phyloP scores from a whole-genome alignment of 208 protist species.

The Leishmania lainsoni region DNA sequence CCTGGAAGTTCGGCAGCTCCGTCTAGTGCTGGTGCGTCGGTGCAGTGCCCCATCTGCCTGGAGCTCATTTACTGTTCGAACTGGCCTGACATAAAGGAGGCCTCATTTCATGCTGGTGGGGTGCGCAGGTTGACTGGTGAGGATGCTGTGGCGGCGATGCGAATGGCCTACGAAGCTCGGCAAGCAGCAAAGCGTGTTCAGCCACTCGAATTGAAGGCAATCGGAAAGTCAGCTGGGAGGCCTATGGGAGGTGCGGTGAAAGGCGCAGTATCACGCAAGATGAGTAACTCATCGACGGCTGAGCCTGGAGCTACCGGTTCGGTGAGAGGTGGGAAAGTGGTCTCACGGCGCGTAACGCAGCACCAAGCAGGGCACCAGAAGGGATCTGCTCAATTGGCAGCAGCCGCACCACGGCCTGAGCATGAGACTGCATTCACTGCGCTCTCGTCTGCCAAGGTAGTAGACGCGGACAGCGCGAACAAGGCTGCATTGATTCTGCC shows the following conservation, averaged over 20 bases:
- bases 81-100: conserved; percentile 4
- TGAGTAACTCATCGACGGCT: neutral
- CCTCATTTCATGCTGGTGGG: neutral
- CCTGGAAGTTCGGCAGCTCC: neutral
- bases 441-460: neutral
- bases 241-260: neutral
- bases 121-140: neutral
- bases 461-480: no score
- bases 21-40: neutral
- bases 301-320: neutral
- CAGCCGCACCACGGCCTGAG: neutral
- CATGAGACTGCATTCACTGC: neutral
- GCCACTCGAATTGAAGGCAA: neutral
- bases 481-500: neutral
- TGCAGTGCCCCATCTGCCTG: conserved; percentile 63
- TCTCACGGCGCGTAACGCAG: neutral
- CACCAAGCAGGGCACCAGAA: neutral
- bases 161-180: conserved; percentile 24
- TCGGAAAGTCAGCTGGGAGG: neutral
- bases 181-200: conserved; percentile 1
- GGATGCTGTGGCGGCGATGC: conserved; percentile 16
- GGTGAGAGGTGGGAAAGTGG: neutral
- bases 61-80: conserved; percentile 36
- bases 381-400: neutral
- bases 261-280: neutral